Conservation (phyloP, 352 stramenopile genomes). For the Globisporangium sylvaticum region DNA sequence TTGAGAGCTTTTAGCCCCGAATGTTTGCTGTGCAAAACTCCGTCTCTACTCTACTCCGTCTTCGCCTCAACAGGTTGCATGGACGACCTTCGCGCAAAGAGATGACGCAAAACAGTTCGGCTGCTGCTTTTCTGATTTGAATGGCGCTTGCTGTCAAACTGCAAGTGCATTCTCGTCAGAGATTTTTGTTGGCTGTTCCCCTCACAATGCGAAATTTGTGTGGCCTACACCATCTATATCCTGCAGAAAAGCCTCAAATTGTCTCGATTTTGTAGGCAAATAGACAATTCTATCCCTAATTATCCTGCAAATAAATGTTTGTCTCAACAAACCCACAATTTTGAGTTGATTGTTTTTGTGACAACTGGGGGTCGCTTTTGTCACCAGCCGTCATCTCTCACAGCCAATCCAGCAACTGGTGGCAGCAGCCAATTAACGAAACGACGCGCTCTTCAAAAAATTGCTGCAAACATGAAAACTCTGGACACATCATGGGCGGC, state of each 20-base stretch:
- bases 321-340: not conserved
- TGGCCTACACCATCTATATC: not conserved
- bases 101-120: not conserved
- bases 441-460: not conserved
- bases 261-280: not conserved
- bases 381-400: not conserved
- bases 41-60: too few species aligned
- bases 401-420: not conserved
- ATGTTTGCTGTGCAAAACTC: not conserved
- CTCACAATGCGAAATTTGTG: too few species aligned
- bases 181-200: not conserved
- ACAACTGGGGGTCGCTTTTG: not conserved
- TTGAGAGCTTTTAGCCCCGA: not conserved
- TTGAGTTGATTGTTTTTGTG: not conserved
- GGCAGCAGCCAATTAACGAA: conserved; percentile 3
- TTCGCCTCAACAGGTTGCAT: not conserved
- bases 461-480: not conserved
- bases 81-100: not conserved
- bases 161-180: not conserved
- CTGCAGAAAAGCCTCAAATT: not conserved
- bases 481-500: conserved; percentile 31
- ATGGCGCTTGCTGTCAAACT: not conserved
- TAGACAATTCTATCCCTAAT: not conserved
- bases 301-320: not conserved
- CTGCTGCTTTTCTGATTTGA: conserved; percentile 1